Evolutionary conservation across 2,329 filamentous ascomycete species (phyloP).

Genomic region (Cladophialophora bantiana): DNA sequence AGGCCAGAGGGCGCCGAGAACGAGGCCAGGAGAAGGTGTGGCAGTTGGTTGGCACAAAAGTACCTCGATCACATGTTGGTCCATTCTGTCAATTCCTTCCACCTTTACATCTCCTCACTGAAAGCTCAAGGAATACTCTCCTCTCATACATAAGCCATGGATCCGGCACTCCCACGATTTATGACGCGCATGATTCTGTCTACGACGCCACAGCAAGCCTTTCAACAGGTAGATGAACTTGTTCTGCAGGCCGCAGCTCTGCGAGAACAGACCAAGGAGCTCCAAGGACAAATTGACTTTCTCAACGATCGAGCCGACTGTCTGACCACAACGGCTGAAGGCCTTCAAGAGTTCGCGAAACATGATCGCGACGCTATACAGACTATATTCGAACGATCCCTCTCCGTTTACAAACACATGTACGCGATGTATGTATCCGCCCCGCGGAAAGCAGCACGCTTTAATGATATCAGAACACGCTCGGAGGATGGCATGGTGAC

Average conservation of each 20-base stretch:
- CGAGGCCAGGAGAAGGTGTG: constrained; percentile 5
- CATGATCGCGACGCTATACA: constrained; percentile 28
- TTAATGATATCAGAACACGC: constrained; percentile 19
- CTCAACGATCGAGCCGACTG: constrained; percentile 23
- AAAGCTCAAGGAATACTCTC: neutral
- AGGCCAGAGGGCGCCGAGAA: no score
- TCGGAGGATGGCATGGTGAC: constrained; percentile 30
- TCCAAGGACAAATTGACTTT: constrained; percentile 17
- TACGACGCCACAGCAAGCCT: constrained; percentile 25
- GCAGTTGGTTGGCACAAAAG: constrained; percentile 3
- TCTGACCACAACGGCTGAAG: constrained; percentile 22
- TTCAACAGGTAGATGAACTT: constrained; percentile 24
- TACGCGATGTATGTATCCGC: constrained; percentile 11
- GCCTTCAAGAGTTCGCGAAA: constrained; percentile 24
- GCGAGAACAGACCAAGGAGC: constrained; percentile 13
- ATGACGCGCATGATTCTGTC: constrained; percentile 18
- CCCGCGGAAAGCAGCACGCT: constrained; percentile 9
- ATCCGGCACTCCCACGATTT: constrained; percentile 20
- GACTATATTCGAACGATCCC: constrained; percentile 13
- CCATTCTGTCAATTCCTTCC: neutral
- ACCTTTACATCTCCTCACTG: neutral
- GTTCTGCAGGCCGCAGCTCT: constrained; percentile 23
- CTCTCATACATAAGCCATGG: constrained; percentile 9
- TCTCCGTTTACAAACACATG: constrained; percentile 11
- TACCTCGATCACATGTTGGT: neutral